Conservation (phyloP, 495 filamentous ascomycete genomes). For the Podospora sp. region DNA sequence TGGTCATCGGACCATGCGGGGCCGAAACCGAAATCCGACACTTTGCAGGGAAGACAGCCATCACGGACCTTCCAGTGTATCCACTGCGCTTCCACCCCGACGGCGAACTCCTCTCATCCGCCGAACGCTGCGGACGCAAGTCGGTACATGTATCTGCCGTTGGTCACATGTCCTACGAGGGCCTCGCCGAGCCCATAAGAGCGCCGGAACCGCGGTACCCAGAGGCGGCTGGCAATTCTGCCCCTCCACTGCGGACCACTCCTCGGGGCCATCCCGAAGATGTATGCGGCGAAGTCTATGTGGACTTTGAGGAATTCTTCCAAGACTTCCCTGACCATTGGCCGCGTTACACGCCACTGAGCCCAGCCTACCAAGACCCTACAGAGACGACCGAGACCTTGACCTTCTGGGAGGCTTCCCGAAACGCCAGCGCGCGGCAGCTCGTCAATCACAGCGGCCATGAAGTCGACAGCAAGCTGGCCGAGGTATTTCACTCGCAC, state of each 20-base stretch:
- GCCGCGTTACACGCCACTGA: too few relatives aligned
- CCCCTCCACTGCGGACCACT: background rate
- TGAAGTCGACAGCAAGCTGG: constrained; percentile 9
- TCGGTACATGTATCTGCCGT: background rate
- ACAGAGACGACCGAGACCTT: background rate
- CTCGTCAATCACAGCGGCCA: background rate
- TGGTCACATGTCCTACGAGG: background rate
- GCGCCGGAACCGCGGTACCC: background rate
- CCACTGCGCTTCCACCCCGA: constrained; percentile 21
- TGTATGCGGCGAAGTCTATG: background rate
- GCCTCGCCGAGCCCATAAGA: background rate
- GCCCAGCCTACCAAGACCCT: background rate
- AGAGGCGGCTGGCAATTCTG: background rate
- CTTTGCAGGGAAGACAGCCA: constrained; percentile 39
- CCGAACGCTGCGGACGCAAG: background rate
- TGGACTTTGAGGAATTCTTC: background rate
- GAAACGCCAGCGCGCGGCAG: background rate
- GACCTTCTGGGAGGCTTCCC: too few relatives aligned
- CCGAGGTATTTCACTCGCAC: constrained; percentile 1
- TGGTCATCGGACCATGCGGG: constrained; percentile 37
- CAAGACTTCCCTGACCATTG: too few relatives aligned
- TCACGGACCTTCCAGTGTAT: constrained; percentile 38
- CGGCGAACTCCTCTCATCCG: background rate
- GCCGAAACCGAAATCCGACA: constrained; percentile 27
- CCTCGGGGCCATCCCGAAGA: background rate